A percentile compares a stretch with the other conserved stretches of the same genome.
Evolutionary conservation across 1,139 yeast genomes (phyloP).

Genomic region (Lodderomyces metapsilosis): DNA sequence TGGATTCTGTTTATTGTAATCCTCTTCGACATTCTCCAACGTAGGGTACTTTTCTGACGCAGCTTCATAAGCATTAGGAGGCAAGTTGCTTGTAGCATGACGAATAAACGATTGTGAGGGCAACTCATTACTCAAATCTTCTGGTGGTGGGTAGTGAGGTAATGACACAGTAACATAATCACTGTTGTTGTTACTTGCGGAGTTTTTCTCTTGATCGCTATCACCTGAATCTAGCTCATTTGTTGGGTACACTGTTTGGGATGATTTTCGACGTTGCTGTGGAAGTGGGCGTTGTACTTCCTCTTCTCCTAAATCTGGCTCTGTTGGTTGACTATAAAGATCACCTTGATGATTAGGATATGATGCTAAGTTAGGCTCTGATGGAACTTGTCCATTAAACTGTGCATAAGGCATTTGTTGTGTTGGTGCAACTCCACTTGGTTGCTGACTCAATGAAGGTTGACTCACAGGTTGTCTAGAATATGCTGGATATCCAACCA

Average conservation of each 20-base stretch:
- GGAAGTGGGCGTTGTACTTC: conserved; percentile 1
- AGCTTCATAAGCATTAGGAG: conserved; percentile 18
- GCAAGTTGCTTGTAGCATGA: conserved; percentile 14
- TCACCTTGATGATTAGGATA: conserved; percentile 3
- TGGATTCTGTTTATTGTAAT: conserved; percentile 7
- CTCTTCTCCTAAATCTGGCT: conserved; percentile 12
- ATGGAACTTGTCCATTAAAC: conserved; percentile 1
- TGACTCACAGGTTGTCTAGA: conserved; percentile 4
- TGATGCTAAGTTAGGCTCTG: conserved; percentile 1
- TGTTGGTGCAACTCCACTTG: conserved; percentile 1
- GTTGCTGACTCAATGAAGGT: conserved; percentile 3
- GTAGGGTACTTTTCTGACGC: conserved; percentile 22
- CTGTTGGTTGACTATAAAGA: conserved; percentile 11
- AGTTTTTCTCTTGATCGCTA: conserved; percentile 7
- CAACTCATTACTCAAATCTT: conserved; percentile 11
- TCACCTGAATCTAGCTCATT: conserved; percentile 11
- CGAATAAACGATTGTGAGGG: conserved; percentile 13
- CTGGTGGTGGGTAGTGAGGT: conserved; percentile 16
- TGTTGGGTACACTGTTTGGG: conserved; percentile 12
- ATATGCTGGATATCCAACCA: conserved; percentile 1
- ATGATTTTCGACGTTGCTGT: conserved; percentile 3
- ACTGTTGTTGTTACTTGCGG: background rate
- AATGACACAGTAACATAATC: conserved; percentile 13
- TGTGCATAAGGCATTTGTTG: conserved; percentile 1
- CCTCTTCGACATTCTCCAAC: conserved; percentile 18